These are phyloP conservation scores for Ogataea paraovalis DNA, from an alignment of 805 yeast genomes.

Conservation along the genomic window DNA sequence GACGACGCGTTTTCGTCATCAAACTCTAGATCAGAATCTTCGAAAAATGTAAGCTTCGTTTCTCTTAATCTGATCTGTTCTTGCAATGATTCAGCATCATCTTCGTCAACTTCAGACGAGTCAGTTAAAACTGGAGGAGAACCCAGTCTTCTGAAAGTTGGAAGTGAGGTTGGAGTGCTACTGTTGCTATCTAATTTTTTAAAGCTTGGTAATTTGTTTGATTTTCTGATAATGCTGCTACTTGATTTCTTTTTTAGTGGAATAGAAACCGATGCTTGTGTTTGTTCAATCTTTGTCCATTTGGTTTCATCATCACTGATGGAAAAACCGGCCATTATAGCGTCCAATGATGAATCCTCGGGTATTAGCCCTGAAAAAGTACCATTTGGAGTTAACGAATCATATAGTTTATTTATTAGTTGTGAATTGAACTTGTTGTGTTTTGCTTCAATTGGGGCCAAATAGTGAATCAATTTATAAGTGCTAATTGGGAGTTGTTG, in stretches of 20 bases:
- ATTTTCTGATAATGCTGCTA: not conserved
- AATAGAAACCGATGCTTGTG: conserved; percentile 14
- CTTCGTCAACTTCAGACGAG: conserved; percentile 40
- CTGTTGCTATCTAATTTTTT: conserved; percentile 17
- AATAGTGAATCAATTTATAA: conserved; percentile 45
- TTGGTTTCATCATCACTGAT: conserved; percentile 34
- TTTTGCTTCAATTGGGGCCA: conserved; percentile 50
- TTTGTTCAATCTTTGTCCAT: conserved; percentile 53
- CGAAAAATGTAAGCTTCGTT: conserved; percentile 52
- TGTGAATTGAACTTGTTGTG: conserved; percentile 43
- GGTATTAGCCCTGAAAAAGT: conserved; percentile 52
- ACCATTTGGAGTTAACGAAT: conserved; percentile 42
- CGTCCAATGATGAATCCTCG: conserved; percentile 50
- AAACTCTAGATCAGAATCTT: conserved; percentile 30
- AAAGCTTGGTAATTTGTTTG: conserved; percentile 27
- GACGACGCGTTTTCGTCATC: conserved; percentile 10
- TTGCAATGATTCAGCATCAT: conserved; percentile 33
- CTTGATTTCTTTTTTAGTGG: conserved; percentile 18
- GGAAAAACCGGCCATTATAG: conserved; percentile 63
- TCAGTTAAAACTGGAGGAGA: conserved; percentile 41
- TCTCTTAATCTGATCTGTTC: conserved; percentile 41
- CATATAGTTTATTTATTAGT: conserved; percentile 37
- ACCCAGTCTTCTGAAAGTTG: conserved; percentile 29
- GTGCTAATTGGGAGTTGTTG: conserved; percentile 34
- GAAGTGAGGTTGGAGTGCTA: conserved; percentile 14